phyloP scores from a whole-genome alignment of 306 rosid species.

The Geum urbanum region DNA sequence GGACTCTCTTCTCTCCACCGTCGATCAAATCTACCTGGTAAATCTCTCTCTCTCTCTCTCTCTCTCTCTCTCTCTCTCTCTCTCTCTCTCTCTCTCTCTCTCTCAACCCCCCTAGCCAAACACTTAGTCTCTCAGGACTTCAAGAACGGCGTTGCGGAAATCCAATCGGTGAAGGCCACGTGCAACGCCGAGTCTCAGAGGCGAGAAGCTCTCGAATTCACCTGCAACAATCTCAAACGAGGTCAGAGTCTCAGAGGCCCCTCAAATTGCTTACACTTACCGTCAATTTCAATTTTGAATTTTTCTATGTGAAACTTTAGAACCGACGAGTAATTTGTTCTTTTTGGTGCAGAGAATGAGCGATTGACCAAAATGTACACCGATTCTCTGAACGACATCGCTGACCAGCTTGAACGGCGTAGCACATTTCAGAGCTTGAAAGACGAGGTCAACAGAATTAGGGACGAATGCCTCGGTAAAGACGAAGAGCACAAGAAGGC shows the following conservation, averaged over 20 bases:
- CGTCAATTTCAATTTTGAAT: too few species aligned
- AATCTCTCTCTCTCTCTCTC: constrained; percentile 20
- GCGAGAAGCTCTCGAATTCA: constrained; percentile 55
- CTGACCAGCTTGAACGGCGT: constrained; percentile 65
- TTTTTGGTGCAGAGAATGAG: constrained; percentile 52
- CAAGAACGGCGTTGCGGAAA: constrained; percentile 41
- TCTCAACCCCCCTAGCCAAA: not conserved
- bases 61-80: not conserved
- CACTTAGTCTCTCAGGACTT: constrained; percentile 39
- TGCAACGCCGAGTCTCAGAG: constrained; percentile 39
- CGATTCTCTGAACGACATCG: constrained; percentile 45
- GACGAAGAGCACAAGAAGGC: constrained; percentile 43
- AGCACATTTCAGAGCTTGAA: constrained; percentile 45
- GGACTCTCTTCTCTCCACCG: constrained; percentile 47
- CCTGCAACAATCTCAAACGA: constrained; percentile 41
- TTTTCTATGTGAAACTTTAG: not conserved
- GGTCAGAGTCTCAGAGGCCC: constrained; percentile 20
- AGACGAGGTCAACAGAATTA: constrained; percentile 46
- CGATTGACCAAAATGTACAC: constrained; percentile 42
- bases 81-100: not conserved
- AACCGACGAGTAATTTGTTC: not conserved
- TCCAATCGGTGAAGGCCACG: constrained; percentile 42
- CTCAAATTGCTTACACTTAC: not conserved
- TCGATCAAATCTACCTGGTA: constrained; percentile 61
- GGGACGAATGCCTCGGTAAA: constrained; percentile 31